Base-by-base conservation (phyloP, 148 eudicot species). In the Diospyros kaki region DNA sequence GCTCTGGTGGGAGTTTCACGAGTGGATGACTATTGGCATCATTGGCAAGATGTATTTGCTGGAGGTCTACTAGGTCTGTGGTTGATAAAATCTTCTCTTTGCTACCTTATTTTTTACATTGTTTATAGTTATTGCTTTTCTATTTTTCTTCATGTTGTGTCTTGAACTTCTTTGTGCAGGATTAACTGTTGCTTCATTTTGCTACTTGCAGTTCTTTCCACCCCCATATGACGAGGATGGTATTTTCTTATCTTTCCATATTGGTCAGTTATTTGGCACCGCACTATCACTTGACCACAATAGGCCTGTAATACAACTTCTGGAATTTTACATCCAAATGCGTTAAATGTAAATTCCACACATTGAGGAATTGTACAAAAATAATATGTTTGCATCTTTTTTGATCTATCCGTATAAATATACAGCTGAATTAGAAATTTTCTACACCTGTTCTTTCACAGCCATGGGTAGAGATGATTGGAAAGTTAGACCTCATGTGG, bases 11-110 rank as follows among this genome's bases (percentile, higher is more conserved):
- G 72, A 18, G 87, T 94, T 79, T 90, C 98, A 39, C 92, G 98
- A 62, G 96, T 94, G 41, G 96, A 92, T 85, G 98, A 94, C 84
- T 94, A 92, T 60, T 94, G 97, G 98, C 98, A 94, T 66, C 97
- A 94, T 67, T 94, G 97, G 98, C 93, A 92, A 83, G 98, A 94
- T 82, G 97, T 94, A 14, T 94, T 94, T 76, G 88, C 93, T 40
- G 93, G 91, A 58, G 94, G 93, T 73, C 83, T 95, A 41, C 43
- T 95, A 83, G 98, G 98, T 95, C 52, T 41, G 87, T 84, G 52
- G n/a, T 44, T 8, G 11, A 58, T 58, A 60, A 43, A 63, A 58
- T 11, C 43, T 10, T 18, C 40, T 53, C 10, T 55, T 28, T 52
- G 1, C 28, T 40, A 54, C 13, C 39, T 39, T 38, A 11, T 38